These are phyloP conservation scores for Nothopassalora personata DNA, from an alignment of 2,329 filamentous ascomycete species.

Conservation along the genomic window DNA sequence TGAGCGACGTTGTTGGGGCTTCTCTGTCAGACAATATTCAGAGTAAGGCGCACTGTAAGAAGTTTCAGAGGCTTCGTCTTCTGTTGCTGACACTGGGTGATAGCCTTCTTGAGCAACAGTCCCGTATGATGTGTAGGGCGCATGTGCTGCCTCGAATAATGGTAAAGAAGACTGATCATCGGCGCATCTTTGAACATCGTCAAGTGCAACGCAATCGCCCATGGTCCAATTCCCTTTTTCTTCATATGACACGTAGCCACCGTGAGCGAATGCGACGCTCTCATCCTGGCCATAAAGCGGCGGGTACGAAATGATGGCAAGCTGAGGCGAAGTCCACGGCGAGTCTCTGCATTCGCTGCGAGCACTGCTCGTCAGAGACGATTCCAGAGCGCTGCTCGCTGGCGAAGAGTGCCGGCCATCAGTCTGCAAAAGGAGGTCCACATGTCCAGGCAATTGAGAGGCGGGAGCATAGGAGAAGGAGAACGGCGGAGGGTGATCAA, in stretches of 20 bases:
- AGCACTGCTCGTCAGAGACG: constrained; percentile 7
- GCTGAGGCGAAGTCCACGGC: constrained; percentile 4
- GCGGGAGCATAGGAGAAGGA: not conserved
- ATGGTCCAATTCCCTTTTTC: not conserved
- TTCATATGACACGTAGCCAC: not conserved
- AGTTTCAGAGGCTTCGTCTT: constrained; percentile 3
- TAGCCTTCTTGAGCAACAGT: constrained; percentile 23
- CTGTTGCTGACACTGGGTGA: constrained; percentile 13
- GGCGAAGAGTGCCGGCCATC: constrained; percentile 5
- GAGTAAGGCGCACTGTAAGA: constrained; percentile 5
- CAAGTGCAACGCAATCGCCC: constrained; percentile 18
- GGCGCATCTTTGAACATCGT: constrained; percentile 22
- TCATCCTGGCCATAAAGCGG: not conserved
- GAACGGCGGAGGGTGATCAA: not conserved
- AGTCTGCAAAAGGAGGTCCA: not conserved
- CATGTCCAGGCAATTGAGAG: not conserved
- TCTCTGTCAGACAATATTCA: not conserved
- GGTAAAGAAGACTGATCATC: constrained; percentile 11
- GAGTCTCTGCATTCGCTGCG: constrained; percentile 6
- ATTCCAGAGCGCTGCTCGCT: constrained; percentile 5
- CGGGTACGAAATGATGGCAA: not conserved
- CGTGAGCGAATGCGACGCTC: not conserved
- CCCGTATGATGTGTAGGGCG: constrained; percentile 4
- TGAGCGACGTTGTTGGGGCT: not conserved
- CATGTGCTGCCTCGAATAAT: constrained; percentile 8